Base-by-base conservation (phyloP, 768 basidiomycete genomes). In the Hygrocybe punicea region DNA sequence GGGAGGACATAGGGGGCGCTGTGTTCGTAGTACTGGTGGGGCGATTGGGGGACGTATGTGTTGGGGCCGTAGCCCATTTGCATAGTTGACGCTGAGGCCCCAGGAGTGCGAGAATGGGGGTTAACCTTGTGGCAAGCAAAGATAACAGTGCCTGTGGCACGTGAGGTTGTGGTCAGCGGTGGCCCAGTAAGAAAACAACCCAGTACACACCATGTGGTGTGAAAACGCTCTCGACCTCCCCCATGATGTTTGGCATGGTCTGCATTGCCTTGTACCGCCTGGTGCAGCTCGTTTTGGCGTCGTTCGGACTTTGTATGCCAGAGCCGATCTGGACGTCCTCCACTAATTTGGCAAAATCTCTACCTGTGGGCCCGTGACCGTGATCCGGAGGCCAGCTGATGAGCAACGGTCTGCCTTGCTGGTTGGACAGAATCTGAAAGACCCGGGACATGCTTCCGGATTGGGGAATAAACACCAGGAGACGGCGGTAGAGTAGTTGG, bases 201-300 rank as follows among this genome's bases (percentile, higher is more conserved):
- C 53, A 53, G 60, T 59, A 71, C 83, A 64, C 69, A 87, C 91
- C 91, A 82, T 93, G 89, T 69, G 91, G 91, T 71, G 92, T 91
- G 72, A 89, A 93, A 60, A 93, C 86, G 73, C 89, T 91, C 69
- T 92, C 90, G 25, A 92, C 87, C 71, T 86, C 82, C 57, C 79
- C 80, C 57, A 81, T 74, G 50, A 77, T 78, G 36, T 81, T 79
- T 66, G 79, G 76, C 79, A 88, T 82, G 63, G 75, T 75, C 67
- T 87, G 87, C 56, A 79, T 77, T 44, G 88, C 85, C 70, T 87
- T 87, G 78, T 87, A 93, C 66, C 91, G 80, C 70, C 90, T 81
- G 60, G 90, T 92, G 65, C 91, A 93, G 72, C 84, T 89, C 50
- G 91, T 93, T 76, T 89, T 91, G 48, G 90, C 91, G 67, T 83